A percentile compares a stretch with the other conserved stretches of the same genome.
phyloP scores from a whole-genome alignment of 2,329 filamentous ascomycete genomes.

The Colletotrichum sidae region DNA sequence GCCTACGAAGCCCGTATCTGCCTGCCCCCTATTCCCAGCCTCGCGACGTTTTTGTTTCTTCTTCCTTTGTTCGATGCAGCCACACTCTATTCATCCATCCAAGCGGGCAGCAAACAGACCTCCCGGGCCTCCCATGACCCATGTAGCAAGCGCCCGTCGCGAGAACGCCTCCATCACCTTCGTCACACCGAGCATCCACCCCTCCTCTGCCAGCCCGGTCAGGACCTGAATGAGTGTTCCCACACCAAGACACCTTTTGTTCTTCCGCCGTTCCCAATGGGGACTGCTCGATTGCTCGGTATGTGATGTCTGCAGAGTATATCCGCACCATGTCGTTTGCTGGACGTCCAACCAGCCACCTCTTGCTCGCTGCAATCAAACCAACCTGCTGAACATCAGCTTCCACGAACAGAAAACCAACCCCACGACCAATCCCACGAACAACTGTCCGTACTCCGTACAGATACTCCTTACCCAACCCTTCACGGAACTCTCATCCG shows the following conservation, averaged over 20 bases:
- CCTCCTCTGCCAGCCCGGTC: not conserved
- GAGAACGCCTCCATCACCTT: slow-evolving; percentile 21
- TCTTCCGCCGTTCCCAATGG: too few species aligned
- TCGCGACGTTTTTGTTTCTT: slow-evolving; percentile 12
- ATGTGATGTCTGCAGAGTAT: too few species aligned
- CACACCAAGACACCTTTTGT: slow-evolving; percentile 18
- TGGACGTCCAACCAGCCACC: not conserved
- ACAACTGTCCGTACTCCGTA: not conserved
- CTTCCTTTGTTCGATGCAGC: slow-evolving; percentile 8
- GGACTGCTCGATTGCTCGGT: too few species aligned
- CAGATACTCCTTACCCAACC: not conserved
- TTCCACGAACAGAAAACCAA: not conserved
- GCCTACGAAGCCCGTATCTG: not conserved
- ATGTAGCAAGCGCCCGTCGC: not conserved
- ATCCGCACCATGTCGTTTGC: too few species aligned
- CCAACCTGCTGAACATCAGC: not conserved
- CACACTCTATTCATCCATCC: not conserved
- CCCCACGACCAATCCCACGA: not conserved
- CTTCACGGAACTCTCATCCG: too few species aligned
- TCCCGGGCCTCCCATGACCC: not conserved
- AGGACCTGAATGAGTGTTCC: slow-evolving; percentile 7
- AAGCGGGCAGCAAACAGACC: slow-evolving; percentile 21
- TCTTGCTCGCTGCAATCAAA: too few species aligned
- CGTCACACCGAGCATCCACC: slow-evolving; percentile 31
- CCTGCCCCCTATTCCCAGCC: slow-evolving; percentile 13